Percentiles rank a stretch among this genome's conserved stretches.
Evolutionary conservation across 441 rosid genomes (phyloP).

Genomic region (Biscutella laevigata): DNA sequence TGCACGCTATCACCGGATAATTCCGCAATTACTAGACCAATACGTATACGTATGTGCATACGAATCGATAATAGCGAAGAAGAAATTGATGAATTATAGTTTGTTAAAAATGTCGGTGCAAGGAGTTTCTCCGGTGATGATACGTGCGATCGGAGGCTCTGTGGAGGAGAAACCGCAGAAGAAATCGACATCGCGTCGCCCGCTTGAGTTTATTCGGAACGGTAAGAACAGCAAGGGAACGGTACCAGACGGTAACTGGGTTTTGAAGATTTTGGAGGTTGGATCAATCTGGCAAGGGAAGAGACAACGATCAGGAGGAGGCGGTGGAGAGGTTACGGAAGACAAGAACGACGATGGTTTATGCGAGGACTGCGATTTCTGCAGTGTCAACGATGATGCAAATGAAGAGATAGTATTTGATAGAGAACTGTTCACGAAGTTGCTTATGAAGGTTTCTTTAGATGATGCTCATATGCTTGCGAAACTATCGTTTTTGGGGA

Average conservation of each 20-base stretch:
- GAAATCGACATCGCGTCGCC: conserved; percentile 43
- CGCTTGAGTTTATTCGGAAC: conserved; percentile 33
- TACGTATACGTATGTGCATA: conserved; percentile 15
- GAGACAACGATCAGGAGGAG: conserved; percentile 23
- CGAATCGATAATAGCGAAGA: not conserved
- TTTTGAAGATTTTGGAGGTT: conserved; percentile 76
- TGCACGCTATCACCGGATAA: conserved; percentile 21
- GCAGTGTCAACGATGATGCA: conserved; percentile 24
- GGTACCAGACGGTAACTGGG: conserved; percentile 46
- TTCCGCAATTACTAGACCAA: not conserved
- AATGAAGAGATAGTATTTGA: conserved; percentile 42
- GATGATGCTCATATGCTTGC: conserved; percentile 70
- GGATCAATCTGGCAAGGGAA: conserved; percentile 43
- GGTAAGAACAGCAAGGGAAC: conserved; percentile 19
- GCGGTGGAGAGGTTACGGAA: conserved; percentile 16
- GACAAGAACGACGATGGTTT: not conserved
- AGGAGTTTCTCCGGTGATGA: conserved; percentile 20
- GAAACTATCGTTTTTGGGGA: conserved; percentile 70
- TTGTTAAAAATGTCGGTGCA: conserved; percentile 37
- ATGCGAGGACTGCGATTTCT: conserved; percentile 17
- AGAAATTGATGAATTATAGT: no score
- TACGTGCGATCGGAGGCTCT: conserved; percentile 40
- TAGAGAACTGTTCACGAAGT: conserved; percentile 54
- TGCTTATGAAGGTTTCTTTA: conserved; percentile 55
- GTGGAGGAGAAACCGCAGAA: conserved; percentile 31